Base-by-base conservation (phyloP, 1,284 basidiomycete species). In the Baeospora myosura region DNA sequence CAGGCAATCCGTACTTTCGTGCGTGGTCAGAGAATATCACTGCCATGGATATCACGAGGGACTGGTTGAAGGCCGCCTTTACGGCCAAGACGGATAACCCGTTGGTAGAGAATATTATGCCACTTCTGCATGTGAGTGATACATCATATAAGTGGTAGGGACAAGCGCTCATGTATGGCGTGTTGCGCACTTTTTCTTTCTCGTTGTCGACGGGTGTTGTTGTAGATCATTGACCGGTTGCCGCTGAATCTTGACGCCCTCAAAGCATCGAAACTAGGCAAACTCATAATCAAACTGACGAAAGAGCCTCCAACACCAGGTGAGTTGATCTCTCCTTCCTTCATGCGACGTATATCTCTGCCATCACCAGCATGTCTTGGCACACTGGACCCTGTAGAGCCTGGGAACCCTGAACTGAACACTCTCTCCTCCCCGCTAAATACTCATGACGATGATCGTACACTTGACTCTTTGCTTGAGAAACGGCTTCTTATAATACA, bases 1-100 rank as follows among this genome's bases (percentile, higher is more conserved):
- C 87, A 17, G 81, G 79, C 26, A 87, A 88, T 56, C 81, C 86
- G 54, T 89, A 88, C 55, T 88, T 85, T 57, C 76, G 83, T 35
- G 84, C 84, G 3, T 89, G 85, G 86, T 71, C 77, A 16, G 85
- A 86, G 58, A 86, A 84, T 57, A 17, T 58, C 32, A 61, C 61
- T 38, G 87, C 85, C 16, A 78, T 89, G 66, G 81, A 83, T 45
- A 69, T 88, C 34, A 76, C 83, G 26, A 71, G 81, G 43, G 82
- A 85, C 51, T 89, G 86, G 86, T 63, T 89, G 45, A 85, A 81
- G 61, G 68, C 78, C 3, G 80, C 75, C 32, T 71, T 71, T 46
- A 61, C 64, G 16, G 72, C 72, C 25, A 77, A 76, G 51, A 64
- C 60, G 36, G 81, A 79, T 48, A 68, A 63, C 43, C 64, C 71